Evolutionary conservation across 73 alveolate genomes (phyloP).

Genomic region (Symbiodinium natans): DNA sequence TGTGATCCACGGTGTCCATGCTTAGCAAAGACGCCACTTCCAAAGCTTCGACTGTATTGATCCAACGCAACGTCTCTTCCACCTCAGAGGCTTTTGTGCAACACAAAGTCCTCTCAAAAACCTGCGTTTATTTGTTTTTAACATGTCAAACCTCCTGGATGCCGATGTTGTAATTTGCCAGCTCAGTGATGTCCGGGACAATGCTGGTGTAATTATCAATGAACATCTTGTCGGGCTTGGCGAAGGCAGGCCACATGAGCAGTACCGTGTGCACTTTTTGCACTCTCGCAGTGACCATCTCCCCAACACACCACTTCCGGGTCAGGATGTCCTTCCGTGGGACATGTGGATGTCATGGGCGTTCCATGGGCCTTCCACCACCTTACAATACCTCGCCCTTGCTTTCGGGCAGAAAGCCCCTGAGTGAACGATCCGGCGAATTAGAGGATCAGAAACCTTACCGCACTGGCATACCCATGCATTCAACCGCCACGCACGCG

Average conservation of each 20-base stretch:
- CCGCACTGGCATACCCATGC: too few species aligned
- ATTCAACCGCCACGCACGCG: too few species aligned
- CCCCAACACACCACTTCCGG: slow-evolving; percentile 85
- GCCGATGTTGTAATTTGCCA: slow-evolving; percentile 63
- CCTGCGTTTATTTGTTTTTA: too few species aligned
- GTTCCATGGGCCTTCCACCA: too few species aligned
- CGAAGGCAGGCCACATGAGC: slow-evolving; percentile 14
- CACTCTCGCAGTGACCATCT: slow-evolving; percentile 62
- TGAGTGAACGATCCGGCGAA: too few species aligned
- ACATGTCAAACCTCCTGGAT: not conserved
- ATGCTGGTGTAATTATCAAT: slow-evolving; percentile 57
- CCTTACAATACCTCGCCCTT: too few species aligned
- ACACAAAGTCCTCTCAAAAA: too few species aligned
- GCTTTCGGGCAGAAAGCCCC: too few species aligned
- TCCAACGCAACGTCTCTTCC: slow-evolving; percentile 76
- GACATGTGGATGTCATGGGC: too few species aligned
- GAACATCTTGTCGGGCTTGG: slow-evolving; percentile 50
- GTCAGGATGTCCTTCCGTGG: slow-evolving; percentile 60
- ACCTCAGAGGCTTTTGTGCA: too few species aligned
- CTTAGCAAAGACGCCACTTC: slow-evolving; percentile 22
- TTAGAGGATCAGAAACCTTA: too few species aligned
- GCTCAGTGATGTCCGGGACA: slow-evolving; percentile 56
- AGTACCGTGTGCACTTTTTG: not conserved
- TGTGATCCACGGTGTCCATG: slow-evolving; percentile 20
- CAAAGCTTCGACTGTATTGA: slow-evolving; percentile 3